These are phyloP conservation scores for Pichia rugopelliculosa DNA, from an alignment of 805 yeast genomes.

Conservation along the genomic window DNA sequence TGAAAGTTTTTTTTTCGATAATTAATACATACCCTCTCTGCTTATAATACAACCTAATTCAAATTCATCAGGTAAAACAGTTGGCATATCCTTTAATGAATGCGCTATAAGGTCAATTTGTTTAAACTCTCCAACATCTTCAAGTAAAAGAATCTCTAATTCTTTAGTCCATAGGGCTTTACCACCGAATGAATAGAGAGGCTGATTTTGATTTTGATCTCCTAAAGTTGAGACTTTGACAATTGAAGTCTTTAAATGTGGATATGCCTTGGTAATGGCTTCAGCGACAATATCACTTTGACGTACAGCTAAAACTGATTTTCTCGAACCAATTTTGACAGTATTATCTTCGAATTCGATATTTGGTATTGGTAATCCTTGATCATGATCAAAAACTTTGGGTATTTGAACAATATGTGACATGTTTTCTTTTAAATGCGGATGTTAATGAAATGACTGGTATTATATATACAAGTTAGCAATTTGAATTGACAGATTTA, in stretches of 20 bases:
- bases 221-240: conserved; percentile 82
- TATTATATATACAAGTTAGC: background rate
- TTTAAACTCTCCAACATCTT: conserved; percentile 54
- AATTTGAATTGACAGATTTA: background rate
- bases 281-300: conserved; percentile 74
- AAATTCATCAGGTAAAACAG: conserved; percentile 81
- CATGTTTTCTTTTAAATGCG: background rate
- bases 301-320: conserved; percentile 76
- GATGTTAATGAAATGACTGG: background rate
- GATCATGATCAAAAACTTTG: conserved; percentile 9
- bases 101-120: conserved; percentile 86
- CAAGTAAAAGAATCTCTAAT: conserved; percentile 68
- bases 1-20: background rate
- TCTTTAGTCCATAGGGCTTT: conserved; percentile 96
- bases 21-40: conserved; percentile 46
- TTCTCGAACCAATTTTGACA: conserved; percentile 75
- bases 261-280: conserved; percentile 47
- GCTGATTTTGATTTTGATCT: conserved; percentile 77
- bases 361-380: conserved; percentile 2
- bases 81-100: conserved; percentile 88
- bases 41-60: conserved; percentile 79
- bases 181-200: conserved; percentile 92
- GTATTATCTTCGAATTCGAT: conserved; percentile 7
- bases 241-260: conserved; percentile 64
- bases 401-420: conserved; percentile 9